Conservation (phyloP, 2,329 filamentous ascomycete genomes). For the Beauveria rudraprayagi region DNA sequence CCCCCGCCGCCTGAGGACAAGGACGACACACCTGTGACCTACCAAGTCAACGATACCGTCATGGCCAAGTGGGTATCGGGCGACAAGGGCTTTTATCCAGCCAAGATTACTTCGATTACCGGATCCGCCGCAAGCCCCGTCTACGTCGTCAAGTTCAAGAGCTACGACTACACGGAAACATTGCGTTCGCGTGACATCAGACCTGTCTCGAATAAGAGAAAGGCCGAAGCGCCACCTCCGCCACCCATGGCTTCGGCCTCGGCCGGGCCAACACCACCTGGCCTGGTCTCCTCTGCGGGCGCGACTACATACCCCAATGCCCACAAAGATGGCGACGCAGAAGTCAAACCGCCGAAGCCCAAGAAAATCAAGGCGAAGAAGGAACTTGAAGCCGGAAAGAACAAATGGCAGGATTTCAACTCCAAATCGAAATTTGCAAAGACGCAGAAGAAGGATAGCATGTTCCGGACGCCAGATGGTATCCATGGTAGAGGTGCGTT, state of each 20-base stretch:
- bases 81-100: constrained; percentile 85
- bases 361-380: constrained; percentile 90
- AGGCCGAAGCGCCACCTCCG: constrained; percentile 67
- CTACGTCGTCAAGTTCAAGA: constrained; percentile 92
- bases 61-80: constrained; percentile 86
- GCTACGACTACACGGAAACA: constrained; percentile 78
- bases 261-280: constrained; percentile 28
- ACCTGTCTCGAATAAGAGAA: constrained; percentile 72
- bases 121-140: constrained; percentile 85
- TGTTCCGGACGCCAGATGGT: constrained; percentile 89
- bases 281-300: constrained; percentile 45
- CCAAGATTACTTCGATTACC: constrained; percentile 86
- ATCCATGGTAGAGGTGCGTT: constrained; percentile 73
- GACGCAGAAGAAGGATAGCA: constrained; percentile 76
- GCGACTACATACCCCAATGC: constrained; percentile 54
- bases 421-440: constrained; percentile 66
- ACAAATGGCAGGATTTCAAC: constrained; percentile 90
- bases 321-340: constrained; percentile 52
- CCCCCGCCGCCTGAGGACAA: constrained; percentile 38
- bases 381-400: constrained; percentile 83
- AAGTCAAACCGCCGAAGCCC: constrained; percentile 64
- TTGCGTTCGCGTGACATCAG: constrained; percentile 76
- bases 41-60: constrained; percentile 82
- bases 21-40: constrained; percentile 47
- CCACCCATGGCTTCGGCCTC: constrained; percentile 23